Conservation (phyloP, 2,329 filamentous ascomycete species). For the Didymella lethalis region DNA sequence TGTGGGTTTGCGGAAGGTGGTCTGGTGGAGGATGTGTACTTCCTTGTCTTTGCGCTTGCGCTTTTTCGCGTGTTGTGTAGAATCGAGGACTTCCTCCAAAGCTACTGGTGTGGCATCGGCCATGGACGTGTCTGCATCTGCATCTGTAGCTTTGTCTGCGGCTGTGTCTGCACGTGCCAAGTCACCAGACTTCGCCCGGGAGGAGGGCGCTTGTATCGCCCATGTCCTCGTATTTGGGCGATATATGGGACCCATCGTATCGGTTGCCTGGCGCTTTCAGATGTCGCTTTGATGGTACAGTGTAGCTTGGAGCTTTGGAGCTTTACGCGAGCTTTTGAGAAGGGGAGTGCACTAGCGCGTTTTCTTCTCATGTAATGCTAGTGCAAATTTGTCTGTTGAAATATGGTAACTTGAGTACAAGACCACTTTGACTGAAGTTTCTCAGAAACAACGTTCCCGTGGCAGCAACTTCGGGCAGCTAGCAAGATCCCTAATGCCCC, state of each 20-base stretch:
- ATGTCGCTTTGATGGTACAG: background rate
- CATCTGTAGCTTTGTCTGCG: background rate
- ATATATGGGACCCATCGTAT: constrained; percentile 4
- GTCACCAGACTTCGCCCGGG: background rate
- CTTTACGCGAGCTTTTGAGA: constrained; percentile 30
- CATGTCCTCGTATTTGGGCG: background rate
- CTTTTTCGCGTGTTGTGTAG: constrained; percentile 22
- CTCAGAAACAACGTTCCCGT: no score
- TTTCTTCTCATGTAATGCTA: constrained; percentile 17
- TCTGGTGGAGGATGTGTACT: constrained; percentile 39
- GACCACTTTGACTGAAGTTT: no score
- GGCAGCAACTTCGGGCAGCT: no score
- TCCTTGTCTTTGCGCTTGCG: constrained; percentile 28
- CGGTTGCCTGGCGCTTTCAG: background rate
- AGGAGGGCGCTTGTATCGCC: background rate
- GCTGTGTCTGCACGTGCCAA: background rate
- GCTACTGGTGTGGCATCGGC: constrained; percentile 9
- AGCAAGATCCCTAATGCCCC: no score
- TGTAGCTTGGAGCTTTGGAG: constrained; percentile 2
- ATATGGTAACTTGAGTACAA: no score
- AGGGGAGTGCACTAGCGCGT: constrained; percentile 33
- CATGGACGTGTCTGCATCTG: constrained; percentile 11
- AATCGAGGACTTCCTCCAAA: constrained; percentile 1
- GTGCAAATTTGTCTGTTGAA: no score
- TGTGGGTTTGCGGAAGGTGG: constrained; percentile 50